phyloP scores from a whole-genome alignment of 2,329 filamentous ascomycete genomes.

The Calonectria naviculata region DNA sequence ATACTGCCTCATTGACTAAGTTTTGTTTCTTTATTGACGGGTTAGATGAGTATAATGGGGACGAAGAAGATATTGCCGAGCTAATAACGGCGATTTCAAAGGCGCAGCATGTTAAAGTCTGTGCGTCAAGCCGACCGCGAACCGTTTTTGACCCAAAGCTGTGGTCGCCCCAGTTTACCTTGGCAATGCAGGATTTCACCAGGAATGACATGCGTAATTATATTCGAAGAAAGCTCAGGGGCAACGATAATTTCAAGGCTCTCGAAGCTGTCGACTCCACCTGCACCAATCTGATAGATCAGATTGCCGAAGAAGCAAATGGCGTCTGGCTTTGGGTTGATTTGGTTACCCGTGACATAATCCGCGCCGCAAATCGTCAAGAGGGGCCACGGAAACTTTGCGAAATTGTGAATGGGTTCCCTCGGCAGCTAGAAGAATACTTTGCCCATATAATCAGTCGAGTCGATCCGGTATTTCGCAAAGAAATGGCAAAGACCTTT shows the following conservation, averaged over 20 bases:
- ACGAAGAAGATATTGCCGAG: neutral
- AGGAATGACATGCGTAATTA: neutral
- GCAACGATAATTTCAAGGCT: neutral
- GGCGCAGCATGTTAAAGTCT: neutral
- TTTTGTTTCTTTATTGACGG: neutral
- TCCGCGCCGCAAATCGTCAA: neutral
- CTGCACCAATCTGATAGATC: neutral
- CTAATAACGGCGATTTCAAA: neutral
- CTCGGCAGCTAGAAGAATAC: neutral
- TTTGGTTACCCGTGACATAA: neutral
- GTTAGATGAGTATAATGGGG: neutral
- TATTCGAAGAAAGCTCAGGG: neutral
- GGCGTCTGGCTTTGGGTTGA: neutral
- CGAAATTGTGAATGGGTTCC: neutral
- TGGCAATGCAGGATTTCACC: neutral
- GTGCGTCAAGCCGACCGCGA: neutral
- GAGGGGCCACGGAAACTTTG: neutral
- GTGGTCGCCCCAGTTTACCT: neutral
- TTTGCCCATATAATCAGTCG: neutral
- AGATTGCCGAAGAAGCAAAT: neutral
- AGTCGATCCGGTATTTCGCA: neutral
- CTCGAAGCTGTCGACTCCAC: neutral
- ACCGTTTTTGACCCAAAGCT: neutral
- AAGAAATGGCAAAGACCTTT: neutral
- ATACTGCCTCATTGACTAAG: neutral